Conservation (phyloP, 768 basidiomycete genomes). For the Sarcomyxa edulis region DNA sequence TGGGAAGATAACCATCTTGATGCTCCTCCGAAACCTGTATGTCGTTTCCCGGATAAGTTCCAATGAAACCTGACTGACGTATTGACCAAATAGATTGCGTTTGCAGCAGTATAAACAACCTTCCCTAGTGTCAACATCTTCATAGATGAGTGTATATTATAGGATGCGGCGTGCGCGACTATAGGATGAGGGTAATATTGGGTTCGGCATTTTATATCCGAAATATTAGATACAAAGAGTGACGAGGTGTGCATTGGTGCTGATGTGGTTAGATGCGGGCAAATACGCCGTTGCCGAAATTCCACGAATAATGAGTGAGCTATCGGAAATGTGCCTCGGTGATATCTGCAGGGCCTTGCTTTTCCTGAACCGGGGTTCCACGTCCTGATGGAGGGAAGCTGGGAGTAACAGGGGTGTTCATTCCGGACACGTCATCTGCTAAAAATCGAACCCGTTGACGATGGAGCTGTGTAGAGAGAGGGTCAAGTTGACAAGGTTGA, state of each 20-base stretch:
- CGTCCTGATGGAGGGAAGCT: constrained; percentile 51
- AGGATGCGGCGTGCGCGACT: constrained; percentile 19
- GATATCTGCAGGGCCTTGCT: constrained; percentile 28
- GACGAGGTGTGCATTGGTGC: background rate
- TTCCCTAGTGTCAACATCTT: constrained; percentile 14
- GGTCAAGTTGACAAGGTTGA: constrained; percentile 12
- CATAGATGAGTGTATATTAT: constrained; percentile 30
- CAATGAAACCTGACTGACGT: constrained; percentile 7
- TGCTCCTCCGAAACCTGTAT: constrained; percentile 94
- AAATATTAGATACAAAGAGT: background rate
- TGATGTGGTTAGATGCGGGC: no score
- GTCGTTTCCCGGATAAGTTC: constrained; percentile 21
- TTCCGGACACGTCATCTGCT: constrained; percentile 56
- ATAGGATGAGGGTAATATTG: constrained; percentile 11
- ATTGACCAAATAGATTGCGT: constrained; percentile 56
- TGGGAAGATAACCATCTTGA: constrained; percentile 96
- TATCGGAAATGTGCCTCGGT: constrained; percentile 44
- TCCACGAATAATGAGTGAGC: constrained; percentile 1
- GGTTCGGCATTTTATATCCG: background rate
- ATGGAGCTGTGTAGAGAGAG: constrained; percentile 50
- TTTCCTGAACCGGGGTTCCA: constrained; percentile 34
- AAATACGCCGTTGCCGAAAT: no score
- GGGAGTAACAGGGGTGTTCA: constrained; percentile 61
- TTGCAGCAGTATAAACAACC: constrained; percentile 46
- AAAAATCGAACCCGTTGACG: constrained; percentile 79